Conservation (phyloP, 768 basidiomycete species). For the Podaxis sp. region DNA sequence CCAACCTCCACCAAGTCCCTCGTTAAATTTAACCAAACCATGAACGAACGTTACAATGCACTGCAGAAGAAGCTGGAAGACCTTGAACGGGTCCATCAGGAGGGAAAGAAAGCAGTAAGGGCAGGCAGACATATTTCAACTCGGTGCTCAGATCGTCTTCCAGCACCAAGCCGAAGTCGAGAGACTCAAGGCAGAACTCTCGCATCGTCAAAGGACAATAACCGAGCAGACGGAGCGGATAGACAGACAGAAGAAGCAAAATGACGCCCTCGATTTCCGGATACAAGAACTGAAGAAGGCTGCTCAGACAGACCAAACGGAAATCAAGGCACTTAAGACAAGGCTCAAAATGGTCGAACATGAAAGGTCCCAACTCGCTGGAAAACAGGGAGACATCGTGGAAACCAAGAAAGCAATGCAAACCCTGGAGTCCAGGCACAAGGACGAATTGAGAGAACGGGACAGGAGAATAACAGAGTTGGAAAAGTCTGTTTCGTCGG, state of each 20-base stretch:
- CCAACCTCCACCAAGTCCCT: constrained; percentile 20
- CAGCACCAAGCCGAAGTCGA: constrained; percentile 67
- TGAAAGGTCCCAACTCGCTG: constrained; percentile 49
- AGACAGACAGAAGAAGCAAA: constrained; percentile 67
- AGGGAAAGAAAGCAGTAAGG: constrained; percentile 66
- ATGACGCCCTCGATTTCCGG: constrained; percentile 53
- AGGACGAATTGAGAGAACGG: constrained; percentile 54
- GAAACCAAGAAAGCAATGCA: constrained; percentile 54
- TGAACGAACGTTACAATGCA: constrained; percentile 48
- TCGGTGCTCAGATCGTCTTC: background rate
- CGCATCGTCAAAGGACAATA: constrained; percentile 43
- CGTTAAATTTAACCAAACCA: constrained; percentile 19
- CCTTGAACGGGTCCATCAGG: constrained; percentile 58
- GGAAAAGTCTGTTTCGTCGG: constrained; percentile 48
- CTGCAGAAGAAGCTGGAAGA: constrained; percentile 68
- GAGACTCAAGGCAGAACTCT: constrained; percentile 55
- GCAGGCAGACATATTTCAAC: background rate
- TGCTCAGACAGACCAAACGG: constrained; percentile 48
- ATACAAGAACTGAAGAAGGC: constrained; percentile 61
- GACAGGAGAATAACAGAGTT: constrained; percentile 57
- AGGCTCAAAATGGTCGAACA: constrained; percentile 61
- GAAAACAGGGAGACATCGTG: constrained; percentile 50
- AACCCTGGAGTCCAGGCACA: constrained; percentile 46
- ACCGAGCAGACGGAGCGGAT: constrained; percentile 51
- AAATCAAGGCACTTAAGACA: constrained; percentile 60